Evolutionary conservation across 768 basidiomycete genomes (phyloP).

Genomic region (Xanthoconium stramineum): DNA sequence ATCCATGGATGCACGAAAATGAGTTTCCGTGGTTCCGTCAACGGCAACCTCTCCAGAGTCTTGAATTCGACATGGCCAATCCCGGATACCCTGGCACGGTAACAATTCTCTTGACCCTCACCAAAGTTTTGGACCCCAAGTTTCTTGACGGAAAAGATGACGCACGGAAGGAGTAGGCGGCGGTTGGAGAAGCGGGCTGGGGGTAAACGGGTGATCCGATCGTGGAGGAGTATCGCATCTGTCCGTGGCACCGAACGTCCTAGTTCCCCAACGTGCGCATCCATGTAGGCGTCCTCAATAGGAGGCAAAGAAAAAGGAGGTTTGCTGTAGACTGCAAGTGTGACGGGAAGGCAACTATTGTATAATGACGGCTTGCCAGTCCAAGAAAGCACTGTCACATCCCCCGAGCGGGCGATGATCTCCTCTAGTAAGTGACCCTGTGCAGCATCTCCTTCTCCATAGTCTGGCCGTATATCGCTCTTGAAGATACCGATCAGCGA

Average conservation of each 20-base stretch:
- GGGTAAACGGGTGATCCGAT: not conserved
- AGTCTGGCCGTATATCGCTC: not conserved
- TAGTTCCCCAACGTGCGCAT: not conserved
- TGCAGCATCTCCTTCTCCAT: slow-evolving; percentile 4
- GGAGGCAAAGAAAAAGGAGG: not conserved
- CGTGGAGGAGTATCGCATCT: not conserved
- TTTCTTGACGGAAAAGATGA: not conserved
- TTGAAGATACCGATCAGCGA: slow-evolving; percentile 11
- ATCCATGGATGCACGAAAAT: slow-evolving; percentile 8
- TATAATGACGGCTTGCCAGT: slow-evolving; percentile 7
- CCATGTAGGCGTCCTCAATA: not conserved
- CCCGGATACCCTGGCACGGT: not conserved
- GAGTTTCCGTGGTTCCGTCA: not conserved
- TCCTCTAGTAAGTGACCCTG: slow-evolving; percentile 13
- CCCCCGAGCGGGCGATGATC: slow-evolving; percentile 7
- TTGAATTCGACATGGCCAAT: not conserved
- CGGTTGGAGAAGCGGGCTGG: too few species aligned
- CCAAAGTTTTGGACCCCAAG: not conserved
- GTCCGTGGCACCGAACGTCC: not conserved
- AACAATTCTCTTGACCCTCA: too few species aligned
- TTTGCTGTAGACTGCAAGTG: not conserved
- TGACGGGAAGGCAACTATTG: slow-evolving; percentile 11
- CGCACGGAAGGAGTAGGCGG: not conserved
- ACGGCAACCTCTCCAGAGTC: too few species aligned
- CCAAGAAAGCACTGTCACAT: slow-evolving; percentile 10